Conservation (phyloP, 805 yeast genomes). For the Suhomyces sp. region DNA sequence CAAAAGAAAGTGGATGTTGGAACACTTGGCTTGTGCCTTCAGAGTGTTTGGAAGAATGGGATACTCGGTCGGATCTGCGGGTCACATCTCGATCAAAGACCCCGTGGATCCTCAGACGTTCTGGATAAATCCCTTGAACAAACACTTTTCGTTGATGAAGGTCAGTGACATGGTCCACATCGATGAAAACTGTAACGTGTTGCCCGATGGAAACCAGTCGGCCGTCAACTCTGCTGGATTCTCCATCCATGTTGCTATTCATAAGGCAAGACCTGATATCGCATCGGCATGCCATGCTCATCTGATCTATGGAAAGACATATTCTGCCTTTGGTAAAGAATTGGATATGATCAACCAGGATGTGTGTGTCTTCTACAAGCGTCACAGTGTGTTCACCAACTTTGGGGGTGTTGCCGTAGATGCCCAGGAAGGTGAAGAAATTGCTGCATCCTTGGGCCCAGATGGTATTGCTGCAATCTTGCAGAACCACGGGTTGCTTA, state of each 20-base stretch:
- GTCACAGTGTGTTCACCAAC: conserved; percentile 62
- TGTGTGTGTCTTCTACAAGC: conserved; percentile 62
- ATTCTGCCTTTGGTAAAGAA: conserved; percentile 34
- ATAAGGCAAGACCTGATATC: conserved; percentile 39
- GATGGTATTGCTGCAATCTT: conserved; percentile 57
- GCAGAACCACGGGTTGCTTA: conserved; percentile 72
- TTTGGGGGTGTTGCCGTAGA: conserved; percentile 82
- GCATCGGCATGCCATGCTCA: conserved; percentile 44
- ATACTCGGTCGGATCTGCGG: conserved; percentile 75
- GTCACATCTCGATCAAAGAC: conserved; percentile 83
- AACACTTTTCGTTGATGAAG: conserved; percentile 54
- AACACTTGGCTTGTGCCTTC: conserved; percentile 86
- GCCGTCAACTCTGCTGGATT: conserved; percentile 45
- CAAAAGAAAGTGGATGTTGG: conserved; percentile 54
- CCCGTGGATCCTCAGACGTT: conserved; percentile 78
- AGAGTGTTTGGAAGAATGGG: conserved; percentile 79
- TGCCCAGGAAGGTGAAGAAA: conserved; percentile 57
- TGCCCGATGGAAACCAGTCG: conserved; percentile 39
- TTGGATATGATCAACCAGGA: conserved; percentile 83
- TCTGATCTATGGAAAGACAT: conserved; percentile 41
- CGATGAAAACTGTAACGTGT: conserved; percentile 35
- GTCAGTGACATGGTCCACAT: conserved; percentile 42
- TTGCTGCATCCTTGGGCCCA: conserved; percentile 59
- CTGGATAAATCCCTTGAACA: conserved; percentile 89
- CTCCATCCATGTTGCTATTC: conserved; percentile 40